A percentile compares a stretch with the other conserved stretches of the same genome.
Conservation (phyloP, 352 stramenopile species). For the Elongisporangium anandrum region DNA sequence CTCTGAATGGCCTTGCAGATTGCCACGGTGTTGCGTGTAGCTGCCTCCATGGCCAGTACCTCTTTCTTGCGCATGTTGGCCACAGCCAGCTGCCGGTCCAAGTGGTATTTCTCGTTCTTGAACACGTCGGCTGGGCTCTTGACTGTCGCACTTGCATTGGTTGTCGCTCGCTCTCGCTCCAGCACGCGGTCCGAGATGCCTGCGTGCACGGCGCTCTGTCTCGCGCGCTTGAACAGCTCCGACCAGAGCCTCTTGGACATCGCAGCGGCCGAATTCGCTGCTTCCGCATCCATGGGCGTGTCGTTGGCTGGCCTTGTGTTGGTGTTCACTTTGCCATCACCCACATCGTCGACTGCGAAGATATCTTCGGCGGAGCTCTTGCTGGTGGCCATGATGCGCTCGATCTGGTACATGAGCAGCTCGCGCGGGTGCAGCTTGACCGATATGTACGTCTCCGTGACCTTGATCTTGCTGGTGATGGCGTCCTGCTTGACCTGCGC, state of each 20-base stretch:
- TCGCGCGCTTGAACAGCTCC: constrained; percentile 44
- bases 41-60: constrained; percentile 46
- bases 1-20: constrained; percentile 44
- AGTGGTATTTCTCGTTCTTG: constrained; percentile 60
- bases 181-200: constrained; percentile 62
- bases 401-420: constrained; percentile 67
- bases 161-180: background rate
- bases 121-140: constrained; percentile 54
- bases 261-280: constrained; percentile 10
- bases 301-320: background rate
- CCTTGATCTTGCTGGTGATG: constrained; percentile 71
- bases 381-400: constrained; percentile 42
- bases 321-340: constrained; percentile 16
- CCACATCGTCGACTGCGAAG: constrained; percentile 40
- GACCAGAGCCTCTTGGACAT: constrained; percentile 21
- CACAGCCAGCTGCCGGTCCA: constrained; percentile 41
- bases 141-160: constrained; percentile 31
- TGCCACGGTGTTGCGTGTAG: constrained; percentile 57
- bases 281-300: background rate
- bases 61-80: constrained; percentile 43
- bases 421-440: constrained; percentile 67
- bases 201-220: constrained; percentile 65
- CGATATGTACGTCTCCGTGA: constrained; percentile 72
- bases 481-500: constrained; percentile 78
- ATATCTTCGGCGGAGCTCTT: constrained; percentile 21